Evolutionary conservation across 2,329 filamentous ascomycete species (phyloP), one percentile per base, ranked within the genome.

Genomic region (Sporothrix luriei): DNA sequence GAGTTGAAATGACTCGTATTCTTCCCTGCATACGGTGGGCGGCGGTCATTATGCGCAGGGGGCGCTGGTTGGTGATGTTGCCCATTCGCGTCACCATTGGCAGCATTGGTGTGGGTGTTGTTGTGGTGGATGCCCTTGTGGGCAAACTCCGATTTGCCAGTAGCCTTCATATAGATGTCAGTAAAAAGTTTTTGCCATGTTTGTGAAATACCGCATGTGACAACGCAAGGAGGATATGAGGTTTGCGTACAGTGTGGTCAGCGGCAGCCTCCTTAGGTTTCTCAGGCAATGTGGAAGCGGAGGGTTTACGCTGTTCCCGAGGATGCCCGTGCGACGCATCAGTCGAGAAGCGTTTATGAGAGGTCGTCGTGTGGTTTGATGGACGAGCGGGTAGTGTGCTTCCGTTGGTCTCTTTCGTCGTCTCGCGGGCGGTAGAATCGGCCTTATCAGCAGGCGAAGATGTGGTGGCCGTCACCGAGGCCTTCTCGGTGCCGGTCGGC

Each of bases 241-340:
- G 29, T 29, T 43, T 7, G 14, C 82, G 79, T 79, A 85, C 82
- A 48, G 74, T 75, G 67, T 77, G 73, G 61, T 80, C 76, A 3
- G 74, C 51, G 51, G 75, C 73, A 6, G 75, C 69, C 29, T 82
- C 78, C 75, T 83, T 86, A n/a, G 75, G 71, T 74, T 82, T 80
- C 46, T 84, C 83, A 40, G 75, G 67, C 69, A 78, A 78, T 52
- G 76, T 73, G 1, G 72, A 51, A 21, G 72, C 55, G 1, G 80
- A 73, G 5, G 79, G 70, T 77, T 85, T 87, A 71, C 83, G 83
- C 71, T 81, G 78, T 51, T 85, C 84, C 59, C 81, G 81, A 51
- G 77, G 71, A 26, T 74, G 75, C 51, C 77, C 71, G 43, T 74
- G 75, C 10, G 78, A 74, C 2, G 74, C 76, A 70, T 87, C 85